Base-by-base conservation (phyloP, 192 early-diverging fungal species). In the Geranomyces michiganensis region DNA sequence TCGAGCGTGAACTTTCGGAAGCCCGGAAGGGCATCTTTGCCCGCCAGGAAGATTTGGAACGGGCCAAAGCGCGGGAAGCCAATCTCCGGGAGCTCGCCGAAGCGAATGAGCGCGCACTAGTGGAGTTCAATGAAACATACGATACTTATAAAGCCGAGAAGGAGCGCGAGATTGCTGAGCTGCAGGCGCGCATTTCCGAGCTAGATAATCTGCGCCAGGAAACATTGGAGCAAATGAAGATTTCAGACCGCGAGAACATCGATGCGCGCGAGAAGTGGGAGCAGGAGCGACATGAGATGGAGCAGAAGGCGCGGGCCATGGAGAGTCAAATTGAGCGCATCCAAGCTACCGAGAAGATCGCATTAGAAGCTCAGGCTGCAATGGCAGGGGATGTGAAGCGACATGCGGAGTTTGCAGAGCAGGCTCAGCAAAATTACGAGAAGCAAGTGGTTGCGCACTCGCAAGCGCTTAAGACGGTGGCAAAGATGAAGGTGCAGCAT, bases 351-450 rank as follows among this genome's bases (percentile, higher is more conserved):
- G 68, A 80, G 68, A 60, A 65, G 70, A 27, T 75, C 69, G 71
- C 71, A 0, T 32, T 85, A 56, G 51, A 77, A 31, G 27, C 71
- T 24, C 67, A 75, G 31, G 44, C 65, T 24, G 69, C 53, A 0
- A 76, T 82, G 65, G 68, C 76, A 21, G 76, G 73, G 15, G 88
- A 90, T 44, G 75, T 90, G 62, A 74, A 66, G 51, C 71, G 78
- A n/a, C 88, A 89, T 36, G 78, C 78, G 15, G 72, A 67, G 8
- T 51, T 75, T 5, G 77, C 84, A 0, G 74, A 81, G 72, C 78
- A 83, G 36, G 81, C 87, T 19, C 85, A 89, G 63, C 83, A 87
- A 59, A 89, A 87, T 74, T 91, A 91, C 65, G 83, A 90, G 74
- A 80, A 86, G 31, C 88, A 91, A 68, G 82, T 91, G 24, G 71